Percentiles rank a stretch among this genome's conserved stretches.
phyloP scores from a whole-genome alignment of 106 monocot species.

The Acanthochlamys bracteata region DNA sequence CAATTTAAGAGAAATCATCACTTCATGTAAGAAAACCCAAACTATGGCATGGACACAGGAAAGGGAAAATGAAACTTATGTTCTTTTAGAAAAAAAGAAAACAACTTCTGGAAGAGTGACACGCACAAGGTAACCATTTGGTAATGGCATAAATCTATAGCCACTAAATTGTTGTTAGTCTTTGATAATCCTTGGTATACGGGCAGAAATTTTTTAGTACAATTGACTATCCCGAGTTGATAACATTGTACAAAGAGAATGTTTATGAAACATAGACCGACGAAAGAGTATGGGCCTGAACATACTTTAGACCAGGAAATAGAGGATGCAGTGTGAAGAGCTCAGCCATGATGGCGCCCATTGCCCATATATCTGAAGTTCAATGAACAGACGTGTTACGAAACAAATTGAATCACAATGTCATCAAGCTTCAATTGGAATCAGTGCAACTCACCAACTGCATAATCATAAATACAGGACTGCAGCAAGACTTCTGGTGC shows the following conservation, averaged over 20 bases:
- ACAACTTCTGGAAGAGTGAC: too few relatives aligned
- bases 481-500: slow-evolving; percentile 81
- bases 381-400: not conserved
- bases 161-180: too few relatives aligned
- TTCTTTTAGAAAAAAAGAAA: too few relatives aligned
- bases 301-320: slow-evolving; percentile 93
- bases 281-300: not conserved
- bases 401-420: not conserved
- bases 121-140: too few relatives aligned
- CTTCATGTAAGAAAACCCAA: not conserved
- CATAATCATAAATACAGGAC: slow-evolving; percentile 49
- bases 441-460: slow-evolving; percentile 63
- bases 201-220: too few relatives aligned
- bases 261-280: too few relatives aligned
- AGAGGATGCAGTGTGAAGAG: slow-evolving; percentile 88
- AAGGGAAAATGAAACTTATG: too few relatives aligned
- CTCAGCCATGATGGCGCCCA: slow-evolving; percentile 99
- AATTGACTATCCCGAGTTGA: too few relatives aligned
- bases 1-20: not conserved
- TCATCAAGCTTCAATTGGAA: not conserved
- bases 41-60: not conserved
- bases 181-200: too few relatives aligned
- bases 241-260: too few relatives aligned
- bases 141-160: too few relatives aligned
- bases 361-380: slow-evolving; percentile 91